Evolutionary conservation across 352 stramenopile species (phyloP).

Genomic region (Phytophthora ramorum): DNA sequence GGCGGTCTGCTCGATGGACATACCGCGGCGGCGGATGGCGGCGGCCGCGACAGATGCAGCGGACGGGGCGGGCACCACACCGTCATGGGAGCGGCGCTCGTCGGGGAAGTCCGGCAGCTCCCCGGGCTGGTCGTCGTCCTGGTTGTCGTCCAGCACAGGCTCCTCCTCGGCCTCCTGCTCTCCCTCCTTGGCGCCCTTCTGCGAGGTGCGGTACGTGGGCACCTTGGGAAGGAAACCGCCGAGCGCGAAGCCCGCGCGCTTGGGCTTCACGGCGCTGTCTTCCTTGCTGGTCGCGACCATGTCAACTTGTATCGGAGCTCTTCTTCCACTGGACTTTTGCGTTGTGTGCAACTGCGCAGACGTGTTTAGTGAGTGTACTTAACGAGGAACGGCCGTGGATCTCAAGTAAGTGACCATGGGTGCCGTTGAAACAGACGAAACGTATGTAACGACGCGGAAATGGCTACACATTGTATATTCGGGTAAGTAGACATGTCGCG

Average conservation of each 20-base stretch:
- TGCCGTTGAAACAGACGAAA: not conserved
- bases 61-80: constrained; percentile 34
- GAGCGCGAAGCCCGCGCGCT: constrained; percentile 50
- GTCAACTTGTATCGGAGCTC: constrained; percentile 3
- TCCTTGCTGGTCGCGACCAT: constrained; percentile 58
- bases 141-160: constrained; percentile 35
- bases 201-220: constrained; percentile 44
- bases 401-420: not conserved
- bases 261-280: constrained; percentile 50
- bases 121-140: constrained; percentile 50
- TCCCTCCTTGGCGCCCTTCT: constrained; percentile 49
- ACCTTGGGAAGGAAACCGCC: constrained; percentile 74
- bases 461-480: not conserved
- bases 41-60: constrained; percentile 36
- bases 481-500: not conserved
- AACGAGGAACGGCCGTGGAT: not conserved
- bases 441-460: not conserved
- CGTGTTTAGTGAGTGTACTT: not conserved
- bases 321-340: constrained; percentile 34
- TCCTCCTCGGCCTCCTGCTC: constrained; percentile 40
- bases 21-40: constrained; percentile 47
- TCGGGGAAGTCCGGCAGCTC: constrained; percentile 53
- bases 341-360: constrained; percentile 22
- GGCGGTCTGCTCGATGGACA: constrained; percentile 63
- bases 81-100: constrained; percentile 59